Conservation (phyloP, 2,329 filamentous ascomycete genomes). For the Lanzia echinophila region DNA sequence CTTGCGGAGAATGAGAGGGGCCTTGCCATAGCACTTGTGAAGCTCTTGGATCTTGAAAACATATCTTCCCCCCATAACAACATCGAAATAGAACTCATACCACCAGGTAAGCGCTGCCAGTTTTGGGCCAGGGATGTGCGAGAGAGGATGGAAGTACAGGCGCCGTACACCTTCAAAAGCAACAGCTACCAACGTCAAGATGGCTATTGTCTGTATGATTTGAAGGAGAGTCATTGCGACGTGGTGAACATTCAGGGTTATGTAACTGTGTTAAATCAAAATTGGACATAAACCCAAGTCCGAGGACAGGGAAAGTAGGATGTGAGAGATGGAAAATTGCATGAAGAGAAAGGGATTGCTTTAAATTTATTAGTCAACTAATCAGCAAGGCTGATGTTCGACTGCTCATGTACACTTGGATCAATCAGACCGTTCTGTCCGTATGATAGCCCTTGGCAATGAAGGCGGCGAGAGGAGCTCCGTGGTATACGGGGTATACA, state of each 20-base stretch:
- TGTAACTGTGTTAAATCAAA: no score
- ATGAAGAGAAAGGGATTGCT: no score
- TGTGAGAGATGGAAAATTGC: no score
- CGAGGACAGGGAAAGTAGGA: no score
- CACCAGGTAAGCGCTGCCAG: slow-evolving; percentile 22
- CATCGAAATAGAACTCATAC: slow-evolving; percentile 36
- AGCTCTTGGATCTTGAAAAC: slow-evolving; percentile 37
- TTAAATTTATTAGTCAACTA: no score
- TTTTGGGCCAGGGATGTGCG: not conserved
- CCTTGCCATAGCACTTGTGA: slow-evolving; percentile 34
- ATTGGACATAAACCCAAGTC: no score
- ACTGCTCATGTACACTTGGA: no score
- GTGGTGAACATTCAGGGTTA: not conserved
- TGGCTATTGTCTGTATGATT: not conserved
- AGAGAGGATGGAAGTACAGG: not conserved
- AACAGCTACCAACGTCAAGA: not conserved
- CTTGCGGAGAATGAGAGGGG: not conserved
- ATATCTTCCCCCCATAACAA: slow-evolving; percentile 36
- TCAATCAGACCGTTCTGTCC: no score
- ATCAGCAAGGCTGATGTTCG: no score
- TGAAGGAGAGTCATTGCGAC: not conserved
- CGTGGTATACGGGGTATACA: no score
- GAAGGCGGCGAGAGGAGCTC: no score
- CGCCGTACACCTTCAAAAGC: not conserved
- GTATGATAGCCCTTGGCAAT: no score